phyloP scores from a whole-genome alignment of 306 rosid species.

The peach (Prunus persica) region DNA sequence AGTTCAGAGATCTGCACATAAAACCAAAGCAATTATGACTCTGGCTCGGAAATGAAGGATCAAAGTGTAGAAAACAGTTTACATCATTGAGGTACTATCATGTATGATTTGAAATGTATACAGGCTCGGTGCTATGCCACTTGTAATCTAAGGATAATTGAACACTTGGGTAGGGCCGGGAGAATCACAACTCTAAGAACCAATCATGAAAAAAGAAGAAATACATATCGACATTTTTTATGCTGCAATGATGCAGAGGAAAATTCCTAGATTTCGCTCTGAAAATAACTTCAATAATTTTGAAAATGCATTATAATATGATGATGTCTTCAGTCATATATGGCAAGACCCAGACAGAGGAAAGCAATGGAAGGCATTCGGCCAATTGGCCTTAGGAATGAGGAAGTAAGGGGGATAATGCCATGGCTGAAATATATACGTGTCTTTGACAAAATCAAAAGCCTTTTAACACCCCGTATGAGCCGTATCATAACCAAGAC shows the following conservation, averaged over 20 bases:
- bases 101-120: not conserved
- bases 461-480: not conserved
- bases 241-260: not conserved
- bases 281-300: not conserved
- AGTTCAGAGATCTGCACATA: slow-evolving; percentile 58
- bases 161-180: not conserved
- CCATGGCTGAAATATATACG: too few species aligned
- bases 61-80: not conserved
- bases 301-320: not conserved
- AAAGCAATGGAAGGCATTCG: not conserved
- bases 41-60: not conserved
- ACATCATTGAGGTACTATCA: not conserved
- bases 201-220: not conserved
- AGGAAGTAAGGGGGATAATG: too few species aligned
- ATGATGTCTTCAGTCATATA: not conserved
- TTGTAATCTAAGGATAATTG: not conserved
- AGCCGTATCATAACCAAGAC: not conserved
- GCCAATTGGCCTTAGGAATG: not conserved
- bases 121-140: not conserved
- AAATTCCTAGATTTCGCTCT: not conserved
- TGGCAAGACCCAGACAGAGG: not conserved
- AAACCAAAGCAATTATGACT: slow-evolving; percentile 19
- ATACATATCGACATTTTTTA: not conserved
- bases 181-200: not conserved
- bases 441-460: not conserved